Percentiles rank a stretch among this genome's conserved stretches.
Evolutionary conservation across 1,284 basidiomycete genomes (phyloP).

Genomic region (Sporisorium scitamineum): DNA sequence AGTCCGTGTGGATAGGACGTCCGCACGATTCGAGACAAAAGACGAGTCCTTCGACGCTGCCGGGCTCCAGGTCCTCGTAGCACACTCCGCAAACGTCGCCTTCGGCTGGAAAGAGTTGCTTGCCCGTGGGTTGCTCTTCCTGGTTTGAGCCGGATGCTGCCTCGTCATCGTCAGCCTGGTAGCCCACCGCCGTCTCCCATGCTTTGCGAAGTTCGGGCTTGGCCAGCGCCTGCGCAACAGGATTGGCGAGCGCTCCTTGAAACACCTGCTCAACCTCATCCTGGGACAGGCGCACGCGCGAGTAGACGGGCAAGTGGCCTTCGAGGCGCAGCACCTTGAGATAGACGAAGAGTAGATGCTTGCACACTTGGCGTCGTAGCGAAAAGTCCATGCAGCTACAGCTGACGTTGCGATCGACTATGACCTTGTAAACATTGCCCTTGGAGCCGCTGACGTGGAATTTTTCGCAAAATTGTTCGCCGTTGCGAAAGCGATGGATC

Average conservation of each 20-base stretch:
- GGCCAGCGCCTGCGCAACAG: conserved; percentile 33
- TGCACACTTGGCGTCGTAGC: conserved; percentile 29
- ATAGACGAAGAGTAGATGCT: conserved; percentile 47
- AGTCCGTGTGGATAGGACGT: conserved; percentile 45
- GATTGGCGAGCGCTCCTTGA: conserved; percentile 23
- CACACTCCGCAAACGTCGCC: conserved; percentile 50
- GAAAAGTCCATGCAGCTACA: conserved; percentile 45
- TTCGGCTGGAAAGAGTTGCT: conserved; percentile 32
- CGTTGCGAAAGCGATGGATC: conserved; percentile 33
- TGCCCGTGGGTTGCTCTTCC: conserved; percentile 4
- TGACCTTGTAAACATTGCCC: conserved; percentile 47
- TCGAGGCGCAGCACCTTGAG: conserved; percentile 43
- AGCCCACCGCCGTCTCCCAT: conserved; percentile 39
- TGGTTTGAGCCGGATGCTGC: conserved; percentile 1
- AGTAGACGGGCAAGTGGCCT: conserved; percentile 28
- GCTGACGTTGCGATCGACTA: conserved; percentile 9
- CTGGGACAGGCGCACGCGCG: conserved; percentile 6
- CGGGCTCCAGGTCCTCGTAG: conserved; percentile 45
- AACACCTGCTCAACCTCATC: conserved; percentile 26
- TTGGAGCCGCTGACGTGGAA: conserved; percentile 41
- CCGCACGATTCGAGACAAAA: conserved; percentile 49
- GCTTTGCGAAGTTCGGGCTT: conserved; percentile 32
- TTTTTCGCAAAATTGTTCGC: conserved; percentile 12
- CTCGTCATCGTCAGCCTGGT: conserved; percentile 5
- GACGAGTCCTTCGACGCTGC: conserved; percentile 34